Evolutionary conservation across 2,329 filamentous ascomycete species (phyloP), one percentile per base, ranked within the genome.

Genomic region (Colletotrichum camelliae): DNA sequence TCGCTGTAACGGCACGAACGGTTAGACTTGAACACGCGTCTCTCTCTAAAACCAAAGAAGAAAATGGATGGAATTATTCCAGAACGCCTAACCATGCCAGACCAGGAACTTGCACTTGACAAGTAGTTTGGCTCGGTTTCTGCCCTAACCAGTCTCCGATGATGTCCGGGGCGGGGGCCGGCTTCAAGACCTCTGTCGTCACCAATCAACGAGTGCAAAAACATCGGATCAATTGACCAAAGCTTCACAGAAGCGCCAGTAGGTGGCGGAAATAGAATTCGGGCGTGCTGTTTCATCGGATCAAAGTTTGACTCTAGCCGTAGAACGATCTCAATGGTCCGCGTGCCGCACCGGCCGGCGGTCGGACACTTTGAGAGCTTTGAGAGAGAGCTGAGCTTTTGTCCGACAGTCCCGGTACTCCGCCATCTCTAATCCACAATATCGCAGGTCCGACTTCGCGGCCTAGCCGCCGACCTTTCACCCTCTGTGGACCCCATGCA

Each of bases 241-340:
- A 74, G 67, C 67, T 61, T 12, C 7, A 7, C 16, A 16, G 37
- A 16, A 24, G 21, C 5, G 18, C 2, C 7, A 57, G 21, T 12
- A 21, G 35, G 39, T n/a, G 21, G 37, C 37, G 58, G 37, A 29
- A 55, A 66, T 39, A 35, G 15, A 15, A 27, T 43, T 52, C 6
- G 15, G 35, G 33, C 5, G 48, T 21, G 8, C 16, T 37, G 60
- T 71, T 74, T 66, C 67, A 61, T 61, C 29, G 48, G 60, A 71
- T 74, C 72, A 74, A 66, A 74, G 67, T 70, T 74, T 66, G 57
- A 16, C n/a, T 43, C 35, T 21, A n/a, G 16, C 58, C 67, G 71
- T 33, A 43, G 21, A 65, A 37, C 60, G 24, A 39, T 16, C 4
- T 21, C 21, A 39, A 35, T 29, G 16, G 67, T 52, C 48, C 43